Conservation (phyloP, 2,329 filamentous ascomycete species). For the Chaetomiaceae sp. region DNA sequence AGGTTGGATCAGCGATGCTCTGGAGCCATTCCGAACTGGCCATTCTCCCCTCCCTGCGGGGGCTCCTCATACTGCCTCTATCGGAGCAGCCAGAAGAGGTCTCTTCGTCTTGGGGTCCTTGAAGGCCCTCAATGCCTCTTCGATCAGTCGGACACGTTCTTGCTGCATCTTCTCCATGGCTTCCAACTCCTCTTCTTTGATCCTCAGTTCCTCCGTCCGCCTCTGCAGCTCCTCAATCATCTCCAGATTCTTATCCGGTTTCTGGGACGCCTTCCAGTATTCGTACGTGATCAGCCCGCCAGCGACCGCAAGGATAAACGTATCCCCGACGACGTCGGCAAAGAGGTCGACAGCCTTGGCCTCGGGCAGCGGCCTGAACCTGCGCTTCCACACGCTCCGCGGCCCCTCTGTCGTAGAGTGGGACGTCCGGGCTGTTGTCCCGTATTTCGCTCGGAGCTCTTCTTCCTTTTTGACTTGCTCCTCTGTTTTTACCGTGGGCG, state of each 20-base stretch:
- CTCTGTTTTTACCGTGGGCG: constrained; percentile 61
- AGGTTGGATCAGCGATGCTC: too few species aligned
- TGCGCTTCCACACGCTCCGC: constrained; percentile 55
- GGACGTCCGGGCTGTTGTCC: constrained; percentile 38
- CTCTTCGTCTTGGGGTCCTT: constrained; percentile 55
- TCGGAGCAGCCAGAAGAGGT: constrained; percentile 43
- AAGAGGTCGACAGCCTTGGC: constrained; percentile 63
- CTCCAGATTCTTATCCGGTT: constrained; percentile 55
- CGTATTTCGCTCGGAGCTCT: constrained; percentile 40
- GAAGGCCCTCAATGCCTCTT: constrained; percentile 48
- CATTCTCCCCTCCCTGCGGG: too few species aligned
- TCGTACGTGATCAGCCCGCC: constrained; percentile 56
- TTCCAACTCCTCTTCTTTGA: constrained; percentile 47
- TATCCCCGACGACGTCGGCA: constrained; percentile 60
- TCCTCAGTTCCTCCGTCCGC: constrained; percentile 47
- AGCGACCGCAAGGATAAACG: constrained; percentile 59
- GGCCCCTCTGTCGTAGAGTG: constrained; percentile 31
- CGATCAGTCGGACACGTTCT: constrained; percentile 47
- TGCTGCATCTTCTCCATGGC: constrained; percentile 44
- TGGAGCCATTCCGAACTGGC: too few species aligned
- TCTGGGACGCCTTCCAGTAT: constrained; percentile 54
- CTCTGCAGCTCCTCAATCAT: constrained; percentile 47
- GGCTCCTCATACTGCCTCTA: constrained; percentile 25
- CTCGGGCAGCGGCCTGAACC: constrained; percentile 60
- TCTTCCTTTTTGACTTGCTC: constrained; percentile 56